Evolutionary conservation across 495 filamentous ascomycete genomes (phyloP).

Genomic region (Chaetomium fimeti): DNA sequence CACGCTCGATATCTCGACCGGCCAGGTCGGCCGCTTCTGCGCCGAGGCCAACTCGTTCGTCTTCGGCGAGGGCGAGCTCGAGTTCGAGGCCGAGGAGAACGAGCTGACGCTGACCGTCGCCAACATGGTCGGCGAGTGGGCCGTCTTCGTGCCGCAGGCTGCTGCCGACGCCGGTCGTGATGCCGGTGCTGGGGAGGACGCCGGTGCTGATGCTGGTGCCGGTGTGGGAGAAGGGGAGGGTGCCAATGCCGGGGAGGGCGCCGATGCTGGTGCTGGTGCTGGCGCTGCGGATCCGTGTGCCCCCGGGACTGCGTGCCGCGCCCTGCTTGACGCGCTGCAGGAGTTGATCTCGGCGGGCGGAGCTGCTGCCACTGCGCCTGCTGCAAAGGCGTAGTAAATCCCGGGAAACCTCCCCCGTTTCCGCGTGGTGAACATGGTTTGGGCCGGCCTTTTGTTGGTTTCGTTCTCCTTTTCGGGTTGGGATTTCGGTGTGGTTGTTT

Average conservation of each 20-base stretch:
- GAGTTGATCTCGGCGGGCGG: neutral
- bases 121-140: slow-evolving; percentile 41
- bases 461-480: neutral
- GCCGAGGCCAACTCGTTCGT: slow-evolving; percentile 38
- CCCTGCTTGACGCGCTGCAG: slow-evolving; percentile 17
- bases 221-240: too few species aligned
- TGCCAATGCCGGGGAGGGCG: slow-evolving; percentile 17
- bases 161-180: slow-evolving; percentile 17
- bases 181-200: slow-evolving; percentile 8
- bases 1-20: slow-evolving; percentile 37
- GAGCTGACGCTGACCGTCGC: slow-evolving; percentile 39
- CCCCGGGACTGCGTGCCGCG: slow-evolving; percentile 15
- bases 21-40: slow-evolving; percentile 36
- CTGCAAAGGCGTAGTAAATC: neutral
- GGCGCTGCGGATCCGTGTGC: slow-evolving; percentile 16
- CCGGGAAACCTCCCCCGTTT: too few species aligned
- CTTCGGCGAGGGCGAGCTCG: slow-evolving; percentile 41
- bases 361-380: neutral
- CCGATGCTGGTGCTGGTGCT: slow-evolving; percentile 9
- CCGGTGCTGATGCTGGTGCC: slow-evolving; percentile 21
- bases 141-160: slow-evolving; percentile 37
- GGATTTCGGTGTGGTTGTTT: neutral
- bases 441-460: neutral
- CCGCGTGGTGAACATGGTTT: neutral
- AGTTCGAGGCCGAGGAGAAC: slow-evolving; percentile 49